Conservation (phyloP, 768 basidiomycete genomes). For the Mycena filopes region DNA sequence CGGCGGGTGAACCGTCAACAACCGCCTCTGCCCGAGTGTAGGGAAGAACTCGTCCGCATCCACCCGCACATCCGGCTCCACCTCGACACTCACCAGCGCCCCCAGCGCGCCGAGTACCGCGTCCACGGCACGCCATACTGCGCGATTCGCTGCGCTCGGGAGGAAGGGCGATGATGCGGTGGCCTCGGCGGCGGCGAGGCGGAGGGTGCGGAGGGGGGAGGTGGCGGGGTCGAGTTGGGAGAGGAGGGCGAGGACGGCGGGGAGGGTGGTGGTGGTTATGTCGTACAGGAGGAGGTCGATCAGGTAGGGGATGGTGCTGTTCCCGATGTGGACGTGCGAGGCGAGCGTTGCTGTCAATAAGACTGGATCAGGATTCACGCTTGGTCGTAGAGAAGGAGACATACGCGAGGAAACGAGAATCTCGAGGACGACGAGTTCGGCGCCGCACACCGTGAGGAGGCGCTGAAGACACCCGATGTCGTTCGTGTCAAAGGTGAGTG, state of each 20-base stretch:
- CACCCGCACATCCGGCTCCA: not conserved
- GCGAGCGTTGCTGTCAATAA: not conserved
- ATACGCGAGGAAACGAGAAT: not conserved
- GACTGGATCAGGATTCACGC: too few species aligned
- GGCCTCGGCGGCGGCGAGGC: not conserved
- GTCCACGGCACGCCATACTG: conserved; percentile 2
- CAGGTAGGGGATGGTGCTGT: not conserved
- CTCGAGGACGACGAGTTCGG: conserved; percentile 6
- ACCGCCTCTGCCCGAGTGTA: not conserved
- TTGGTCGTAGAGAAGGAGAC: not conserved
- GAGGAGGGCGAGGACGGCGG: conserved; percentile 6
- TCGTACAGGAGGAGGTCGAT: conserved; percentile 12
- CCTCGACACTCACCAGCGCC: not conserved
- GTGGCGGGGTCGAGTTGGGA: not conserved
- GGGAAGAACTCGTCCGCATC: not conserved
- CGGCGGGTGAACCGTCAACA: not conserved
- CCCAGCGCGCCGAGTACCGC: not conserved
- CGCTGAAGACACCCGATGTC: conserved; percentile 6
- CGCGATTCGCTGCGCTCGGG: not conserved
- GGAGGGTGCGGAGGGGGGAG: conserved; percentile 8
- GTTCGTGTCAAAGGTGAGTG: conserved; percentile 14
- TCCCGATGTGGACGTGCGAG: conserved; percentile 1
- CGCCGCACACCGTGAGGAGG: not conserved
- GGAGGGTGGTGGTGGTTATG: not conserved
- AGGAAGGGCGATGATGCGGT: not conserved